phyloP scores from a whole-genome alignment of 129 eudicot species.

The Arctium lappa region DNA sequence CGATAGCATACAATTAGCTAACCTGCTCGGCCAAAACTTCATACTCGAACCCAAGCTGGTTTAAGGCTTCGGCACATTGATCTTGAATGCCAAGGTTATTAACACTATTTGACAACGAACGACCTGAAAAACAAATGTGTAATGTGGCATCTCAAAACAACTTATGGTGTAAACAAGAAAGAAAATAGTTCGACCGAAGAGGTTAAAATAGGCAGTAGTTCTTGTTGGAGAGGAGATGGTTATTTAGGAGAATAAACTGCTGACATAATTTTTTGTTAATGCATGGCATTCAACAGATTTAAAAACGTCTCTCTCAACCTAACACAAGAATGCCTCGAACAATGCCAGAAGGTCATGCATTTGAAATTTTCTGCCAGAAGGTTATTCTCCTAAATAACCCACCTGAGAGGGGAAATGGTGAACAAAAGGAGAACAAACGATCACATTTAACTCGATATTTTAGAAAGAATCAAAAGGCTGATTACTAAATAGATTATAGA shows the following conservation, averaged over 20 bases:
- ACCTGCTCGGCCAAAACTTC: constrained; percentile 72
- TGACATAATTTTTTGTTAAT: too few species aligned
- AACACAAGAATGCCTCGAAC: too few species aligned
- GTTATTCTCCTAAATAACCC: too few species aligned
- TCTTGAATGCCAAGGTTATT: constrained; percentile 52
- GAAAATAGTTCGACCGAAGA: too few species aligned
- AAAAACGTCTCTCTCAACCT: too few species aligned
- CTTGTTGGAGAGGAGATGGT: too few species aligned
- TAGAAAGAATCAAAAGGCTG: neutral
- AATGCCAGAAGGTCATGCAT: too few species aligned
- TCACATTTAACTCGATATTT: neutral
- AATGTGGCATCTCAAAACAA: neutral
- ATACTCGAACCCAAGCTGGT: constrained; percentile 56
- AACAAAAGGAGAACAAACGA: neutral
- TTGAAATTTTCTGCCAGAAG: too few species aligned
- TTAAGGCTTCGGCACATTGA: constrained; percentile 59
- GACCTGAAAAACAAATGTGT: constrained; percentile 34
- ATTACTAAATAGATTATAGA: neutral
- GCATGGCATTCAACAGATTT: too few species aligned
- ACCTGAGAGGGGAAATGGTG: too few species aligned
- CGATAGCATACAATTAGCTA: neutral
- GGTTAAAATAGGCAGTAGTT: too few species aligned
- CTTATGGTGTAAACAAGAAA: neutral
- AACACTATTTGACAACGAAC: constrained; percentile 53
- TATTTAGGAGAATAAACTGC: too few species aligned